Evolutionary conservation across 1,139 yeast genomes (phyloP).

Genomic region (Taphrina confusa): DNA sequence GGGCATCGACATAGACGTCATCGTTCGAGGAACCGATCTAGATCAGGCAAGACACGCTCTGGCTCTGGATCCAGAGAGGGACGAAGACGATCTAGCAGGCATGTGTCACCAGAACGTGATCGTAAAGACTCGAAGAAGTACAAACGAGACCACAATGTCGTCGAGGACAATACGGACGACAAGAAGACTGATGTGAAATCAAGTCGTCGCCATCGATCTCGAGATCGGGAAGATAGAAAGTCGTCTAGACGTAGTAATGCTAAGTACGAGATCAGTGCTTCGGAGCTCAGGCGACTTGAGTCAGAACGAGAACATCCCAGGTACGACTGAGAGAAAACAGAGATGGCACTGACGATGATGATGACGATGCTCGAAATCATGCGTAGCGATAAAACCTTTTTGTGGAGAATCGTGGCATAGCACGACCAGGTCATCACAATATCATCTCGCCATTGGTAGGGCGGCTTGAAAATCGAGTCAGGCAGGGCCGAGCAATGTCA

Average conservation of each 20-base stretch:
- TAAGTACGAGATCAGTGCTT: constrained; percentile 11
- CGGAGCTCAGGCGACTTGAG: constrained; percentile 14
- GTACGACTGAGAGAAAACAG: constrained; percentile 7
- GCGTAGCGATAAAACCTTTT: no score
- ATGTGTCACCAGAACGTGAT: background rate
- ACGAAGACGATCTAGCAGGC: background rate
- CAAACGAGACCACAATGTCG: constrained; percentile 2
- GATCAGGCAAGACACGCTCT: background rate
- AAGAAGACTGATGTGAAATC: background rate
- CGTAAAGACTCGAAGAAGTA: background rate
- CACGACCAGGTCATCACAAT: no score
- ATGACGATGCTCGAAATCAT: no score
- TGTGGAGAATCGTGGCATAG: no score
- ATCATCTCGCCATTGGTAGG: no score
- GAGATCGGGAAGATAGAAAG: background rate
- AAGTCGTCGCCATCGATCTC: background rate
- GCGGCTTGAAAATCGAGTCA: no score
- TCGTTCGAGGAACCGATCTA: constrained; percentile 1
- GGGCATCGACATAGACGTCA: background rate
- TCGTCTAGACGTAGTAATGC: constrained; percentile 10
- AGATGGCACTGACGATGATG: no score
- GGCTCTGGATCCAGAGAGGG: constrained; percentile 1
- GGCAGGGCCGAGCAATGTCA: no score
- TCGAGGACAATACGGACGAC: background rate
- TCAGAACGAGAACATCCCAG: background rate